Evolutionary conservation across 768 basidiomycete species (phyloP).

Genomic region (Tricholoma bakamatsutake): DNA sequence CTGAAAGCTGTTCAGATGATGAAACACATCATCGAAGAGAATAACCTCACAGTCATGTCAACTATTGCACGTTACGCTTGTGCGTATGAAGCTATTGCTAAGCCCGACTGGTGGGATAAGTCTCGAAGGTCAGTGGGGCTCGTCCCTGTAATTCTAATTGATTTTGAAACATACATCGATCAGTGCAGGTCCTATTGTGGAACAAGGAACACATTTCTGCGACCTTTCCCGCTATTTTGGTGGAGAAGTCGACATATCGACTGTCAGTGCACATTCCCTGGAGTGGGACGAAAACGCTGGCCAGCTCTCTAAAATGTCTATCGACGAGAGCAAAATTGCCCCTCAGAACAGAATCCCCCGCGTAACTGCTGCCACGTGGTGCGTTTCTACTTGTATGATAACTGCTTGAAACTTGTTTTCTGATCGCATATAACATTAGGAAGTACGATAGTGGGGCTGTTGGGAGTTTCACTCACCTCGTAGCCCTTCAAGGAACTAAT

Average conservation of each 20-base stretch:
- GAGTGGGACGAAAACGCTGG: conserved; percentile 93
- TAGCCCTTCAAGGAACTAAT: conserved; percentile 85
- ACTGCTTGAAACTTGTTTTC: neutral
- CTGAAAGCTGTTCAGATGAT: conserved; percentile 92
- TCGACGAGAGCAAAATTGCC: conserved; percentile 82
- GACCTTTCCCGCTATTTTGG: conserved; percentile 97
- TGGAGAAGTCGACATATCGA: conserved; percentile 84
- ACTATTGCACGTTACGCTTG: conserved; percentile 94
- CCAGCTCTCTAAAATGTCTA: conserved; percentile 65
- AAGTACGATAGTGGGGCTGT: conserved; percentile 96
- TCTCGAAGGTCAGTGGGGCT: conserved; percentile 53
- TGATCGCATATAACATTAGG: conserved; percentile 34
- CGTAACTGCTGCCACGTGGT: conserved; percentile 91
- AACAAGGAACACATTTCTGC: conserved; percentile 96
- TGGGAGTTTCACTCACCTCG: conserved; percentile 85
- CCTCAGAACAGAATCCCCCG: conserved; percentile 91
- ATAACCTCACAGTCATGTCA: conserved; percentile 91
- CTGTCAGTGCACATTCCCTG: conserved; percentile 79
- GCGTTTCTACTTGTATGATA: conserved; percentile 8
- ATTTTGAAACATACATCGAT: conserved; percentile 1
- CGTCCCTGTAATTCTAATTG: neutral
- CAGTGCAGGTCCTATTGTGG: conserved; percentile 78
- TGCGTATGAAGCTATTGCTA: conserved; percentile 75
- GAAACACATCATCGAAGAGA: conserved; percentile 93
- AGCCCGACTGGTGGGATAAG: conserved; percentile 94